These are phyloP conservation scores for Monascus purpureus DNA, from an alignment of 495 filamentous ascomycete species.

Conservation along the genomic window DNA sequence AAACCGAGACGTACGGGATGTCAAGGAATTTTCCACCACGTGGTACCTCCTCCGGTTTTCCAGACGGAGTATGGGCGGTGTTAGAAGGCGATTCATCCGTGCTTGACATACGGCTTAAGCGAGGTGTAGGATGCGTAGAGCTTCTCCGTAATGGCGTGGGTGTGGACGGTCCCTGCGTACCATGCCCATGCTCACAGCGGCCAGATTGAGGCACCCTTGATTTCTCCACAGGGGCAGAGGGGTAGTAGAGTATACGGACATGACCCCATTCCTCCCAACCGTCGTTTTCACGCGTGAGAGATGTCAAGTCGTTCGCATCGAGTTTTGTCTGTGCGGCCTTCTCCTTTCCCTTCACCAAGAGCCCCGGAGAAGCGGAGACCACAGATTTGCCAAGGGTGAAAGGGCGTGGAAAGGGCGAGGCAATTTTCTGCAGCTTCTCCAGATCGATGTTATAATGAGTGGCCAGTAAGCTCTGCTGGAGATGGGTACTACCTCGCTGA, in stretches of 20 bases:
- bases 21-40: slow-evolving; percentile 52
- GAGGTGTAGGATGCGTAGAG: slow-evolving; percentile 41
- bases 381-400: slow-evolving; percentile 22
- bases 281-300: slow-evolving; percentile 44
- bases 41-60: slow-evolving; percentile 21
- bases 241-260: slow-evolving; percentile 54
- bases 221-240: slow-evolving; percentile 19
- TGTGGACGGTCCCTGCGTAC: slow-evolving; percentile 24
- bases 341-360: slow-evolving; percentile 58
- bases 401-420: slow-evolving; percentile 68
- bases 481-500: slow-evolving; percentile 48
- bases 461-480: slow-evolving; percentile 59
- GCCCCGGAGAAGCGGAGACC: slow-evolving; percentile 29
- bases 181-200: slow-evolving; percentile 12
- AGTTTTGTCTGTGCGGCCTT: slow-evolving; percentile 38
- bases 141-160: slow-evolving; percentile 37
- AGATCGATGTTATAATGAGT: slow-evolving; percentile 93
- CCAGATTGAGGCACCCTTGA: slow-evolving; percentile 12
- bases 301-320: slow-evolving; percentile 62
- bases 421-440: slow-evolving; percentile 70
- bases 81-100: slow-evolving; percentile 39
- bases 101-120: slow-evolving; percentile 28
- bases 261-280: slow-evolving; percentile 56
- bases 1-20: slow-evolving; percentile 50
- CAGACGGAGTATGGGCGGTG: slow-evolving; percentile 10